Percentiles rank a stretch among this genome's conserved stretches.
These are phyloP conservation scores for Phellinidium pouzarii DNA, from an alignment of 1,284 basidiomycete genomes.

Conservation along the genomic window DNA sequence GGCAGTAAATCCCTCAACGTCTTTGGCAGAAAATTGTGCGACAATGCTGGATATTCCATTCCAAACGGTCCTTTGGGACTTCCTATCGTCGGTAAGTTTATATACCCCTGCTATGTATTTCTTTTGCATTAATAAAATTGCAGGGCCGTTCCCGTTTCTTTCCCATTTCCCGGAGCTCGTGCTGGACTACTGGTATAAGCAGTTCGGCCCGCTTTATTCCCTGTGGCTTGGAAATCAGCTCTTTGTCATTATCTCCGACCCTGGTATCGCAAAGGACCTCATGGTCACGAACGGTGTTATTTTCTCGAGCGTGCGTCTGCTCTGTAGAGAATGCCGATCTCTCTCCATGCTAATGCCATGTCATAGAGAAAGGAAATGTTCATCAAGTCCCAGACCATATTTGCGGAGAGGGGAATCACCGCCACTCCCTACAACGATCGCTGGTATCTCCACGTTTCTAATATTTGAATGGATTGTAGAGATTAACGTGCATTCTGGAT, in stretches of 20 bases:
- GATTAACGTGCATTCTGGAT: neutral
- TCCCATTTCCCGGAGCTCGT: slow-evolving; percentile 33
- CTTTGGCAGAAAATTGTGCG: slow-evolving; percentile 2
- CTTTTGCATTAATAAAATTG: neutral
- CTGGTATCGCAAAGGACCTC: slow-evolving; percentile 34
- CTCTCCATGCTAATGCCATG: neutral
- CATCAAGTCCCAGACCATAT: slow-evolving; percentile 37
- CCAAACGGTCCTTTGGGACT: slow-evolving; percentile 9
- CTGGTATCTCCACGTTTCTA: slow-evolving; percentile 27
- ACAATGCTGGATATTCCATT: slow-evolving; percentile 8
- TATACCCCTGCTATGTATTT: neutral
- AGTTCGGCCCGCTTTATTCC: slow-evolving; percentile 34
- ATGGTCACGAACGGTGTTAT: slow-evolving; percentile 37
- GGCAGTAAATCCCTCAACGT: neutral
- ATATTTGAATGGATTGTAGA: neutral
- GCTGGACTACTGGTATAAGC: slow-evolving; percentile 33
- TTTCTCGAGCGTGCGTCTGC: slow-evolving; percentile 29
- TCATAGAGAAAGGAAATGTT: slow-evolving; percentile 32
- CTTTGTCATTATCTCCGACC: slow-evolving; percentile 37
- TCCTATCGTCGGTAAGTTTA: slow-evolving; percentile 8
- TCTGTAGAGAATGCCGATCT: neutral
- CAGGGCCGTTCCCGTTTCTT: slow-evolving; percentile 25
- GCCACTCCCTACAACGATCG: slow-evolving; percentile 35
- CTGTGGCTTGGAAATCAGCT: slow-evolving; percentile 39
- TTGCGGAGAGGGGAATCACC: slow-evolving; percentile 35